Conservation (phyloP, 306 rosid genomes). For the Gastrolobium bilobum region DNA sequence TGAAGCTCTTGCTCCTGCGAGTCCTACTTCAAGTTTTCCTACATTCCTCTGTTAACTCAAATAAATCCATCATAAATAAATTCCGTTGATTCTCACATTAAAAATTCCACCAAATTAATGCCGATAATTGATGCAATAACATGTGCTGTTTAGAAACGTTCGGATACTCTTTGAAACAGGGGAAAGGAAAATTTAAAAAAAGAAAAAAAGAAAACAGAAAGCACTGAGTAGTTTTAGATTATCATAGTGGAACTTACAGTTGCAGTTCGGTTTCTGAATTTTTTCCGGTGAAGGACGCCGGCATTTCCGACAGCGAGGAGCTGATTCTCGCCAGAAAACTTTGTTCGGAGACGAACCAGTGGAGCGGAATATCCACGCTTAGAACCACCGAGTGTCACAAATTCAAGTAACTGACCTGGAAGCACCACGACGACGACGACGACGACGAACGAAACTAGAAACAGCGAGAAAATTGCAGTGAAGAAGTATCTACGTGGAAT, state of each 20-base stretch:
- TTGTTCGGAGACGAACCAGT: constrained; percentile 1
- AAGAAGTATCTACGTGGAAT: background rate
- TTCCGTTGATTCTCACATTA: background rate
- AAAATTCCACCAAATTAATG: background rate
- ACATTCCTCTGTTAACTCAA: constrained; percentile 36
- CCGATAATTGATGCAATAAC: background rate
- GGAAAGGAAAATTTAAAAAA: background rate
- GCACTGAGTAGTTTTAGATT: no score
- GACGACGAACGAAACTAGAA: background rate
- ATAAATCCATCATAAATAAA: background rate
- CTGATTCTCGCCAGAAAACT: constrained; percentile 21
- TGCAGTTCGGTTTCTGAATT: background rate
- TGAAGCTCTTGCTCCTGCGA: constrained; percentile 51
- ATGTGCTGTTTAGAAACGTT: background rate
- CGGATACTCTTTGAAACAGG: background rate
- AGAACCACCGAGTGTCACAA: background rate
- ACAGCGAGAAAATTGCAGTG: constrained; percentile 15
- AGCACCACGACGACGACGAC: background rate
- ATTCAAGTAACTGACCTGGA: constrained; percentile 18
- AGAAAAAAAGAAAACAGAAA: background rate
- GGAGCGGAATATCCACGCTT: background rate
- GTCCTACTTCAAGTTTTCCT: constrained; percentile 39
- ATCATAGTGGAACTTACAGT: constrained; percentile 1
- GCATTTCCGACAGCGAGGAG: constrained; percentile 31
- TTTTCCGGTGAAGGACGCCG: constrained; percentile 10